Percentiles rank a stretch among this genome's conserved stretches.
These are phyloP conservation scores for Colletotrichum aenigma DNA, from an alignment of 2,329 filamentous ascomycete genomes.

Conservation along the genomic window DNA sequence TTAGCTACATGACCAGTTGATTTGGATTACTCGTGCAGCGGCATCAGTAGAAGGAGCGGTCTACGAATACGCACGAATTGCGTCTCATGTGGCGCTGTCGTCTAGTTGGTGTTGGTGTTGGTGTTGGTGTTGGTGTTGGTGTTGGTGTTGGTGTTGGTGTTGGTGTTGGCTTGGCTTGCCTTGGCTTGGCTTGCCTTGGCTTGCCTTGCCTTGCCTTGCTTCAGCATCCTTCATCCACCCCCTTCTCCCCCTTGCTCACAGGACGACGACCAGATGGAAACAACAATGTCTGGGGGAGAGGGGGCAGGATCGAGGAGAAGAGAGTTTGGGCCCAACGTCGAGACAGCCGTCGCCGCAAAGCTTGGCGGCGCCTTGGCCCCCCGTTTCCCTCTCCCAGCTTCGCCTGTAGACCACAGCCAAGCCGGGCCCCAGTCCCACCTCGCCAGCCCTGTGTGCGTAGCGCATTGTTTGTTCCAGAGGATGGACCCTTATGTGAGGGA, in stretches of 20 bases:
- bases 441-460: neutral
- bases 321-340: slow-evolving; percentile 19
- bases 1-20: neutral
- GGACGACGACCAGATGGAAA: neutral
- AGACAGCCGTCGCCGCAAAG: slow-evolving; percentile 20
- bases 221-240: neutral
- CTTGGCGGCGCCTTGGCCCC: slow-evolving; percentile 7
- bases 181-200: too few relatives aligned
- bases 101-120: neutral
- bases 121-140: neutral
- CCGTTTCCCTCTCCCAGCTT: neutral
- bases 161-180: too few relatives aligned
- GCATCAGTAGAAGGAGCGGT: neutral
- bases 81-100: neutral
- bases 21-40: neutral
- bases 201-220: neutral
- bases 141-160: neutral
- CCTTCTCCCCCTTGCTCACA: neutral
- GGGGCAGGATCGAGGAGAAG: neutral
- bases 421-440: neutral
- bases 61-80: neutral
- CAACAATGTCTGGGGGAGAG: neutral
- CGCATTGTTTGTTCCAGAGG: neutral
- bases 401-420: neutral
- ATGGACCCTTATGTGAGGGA: neutral